phyloP scores from a whole-genome alignment of 2,329 filamentous ascomycete species.

The Trichoderma arundinaceum region DNA sequence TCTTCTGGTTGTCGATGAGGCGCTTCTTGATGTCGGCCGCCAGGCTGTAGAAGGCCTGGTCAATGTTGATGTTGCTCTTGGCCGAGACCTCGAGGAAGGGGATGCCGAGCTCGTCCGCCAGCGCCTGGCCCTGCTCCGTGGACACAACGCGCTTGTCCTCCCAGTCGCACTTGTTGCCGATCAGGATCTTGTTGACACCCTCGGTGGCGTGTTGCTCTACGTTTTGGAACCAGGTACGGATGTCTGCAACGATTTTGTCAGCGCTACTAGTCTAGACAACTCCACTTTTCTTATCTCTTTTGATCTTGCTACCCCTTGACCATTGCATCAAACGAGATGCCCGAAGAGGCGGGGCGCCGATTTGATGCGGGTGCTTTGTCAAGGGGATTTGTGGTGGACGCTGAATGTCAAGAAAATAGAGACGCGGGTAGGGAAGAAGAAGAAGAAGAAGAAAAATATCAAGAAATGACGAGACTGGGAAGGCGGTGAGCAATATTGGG shows the following conservation, averaged over 20 bases:
- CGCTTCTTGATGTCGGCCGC: slow-evolving; percentile 98
- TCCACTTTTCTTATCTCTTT: not conserved
- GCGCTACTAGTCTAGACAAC: not conserved
- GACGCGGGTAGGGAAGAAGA: not conserved
- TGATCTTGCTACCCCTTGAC: not conserved
- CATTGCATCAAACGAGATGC: not conserved
- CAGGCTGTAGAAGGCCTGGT: slow-evolving; percentile 96
- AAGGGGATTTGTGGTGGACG: not conserved
- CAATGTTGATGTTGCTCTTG: slow-evolving; percentile 99
- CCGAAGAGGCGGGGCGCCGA: not conserved
- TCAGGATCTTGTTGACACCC: slow-evolving; percentile 99
- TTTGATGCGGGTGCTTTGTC: not conserved
- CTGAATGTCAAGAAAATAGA: not conserved
- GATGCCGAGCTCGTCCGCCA: slow-evolving; percentile 95
- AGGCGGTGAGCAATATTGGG: slow-evolving; percentile 22
- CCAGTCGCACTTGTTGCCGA: slow-evolving; percentile 99
- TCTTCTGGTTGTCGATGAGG: slow-evolving; percentile 88
- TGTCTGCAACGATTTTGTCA: slow-evolving; percentile 65
- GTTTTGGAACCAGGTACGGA: slow-evolving; percentile 99
- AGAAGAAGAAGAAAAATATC: not conserved
- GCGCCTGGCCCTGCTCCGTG: slow-evolving; percentile 88
- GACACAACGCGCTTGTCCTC: slow-evolving; percentile 97
- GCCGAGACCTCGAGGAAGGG: slow-evolving; percentile 98
- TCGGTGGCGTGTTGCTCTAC: slow-evolving; percentile 98
- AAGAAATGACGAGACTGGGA: not conserved